Percentiles rank a stretch among this genome's conserved stretches.
phyloP scores from a whole-genome alignment of 495 filamentous ascomycete genomes.

The Aspergillus affinis region DNA sequence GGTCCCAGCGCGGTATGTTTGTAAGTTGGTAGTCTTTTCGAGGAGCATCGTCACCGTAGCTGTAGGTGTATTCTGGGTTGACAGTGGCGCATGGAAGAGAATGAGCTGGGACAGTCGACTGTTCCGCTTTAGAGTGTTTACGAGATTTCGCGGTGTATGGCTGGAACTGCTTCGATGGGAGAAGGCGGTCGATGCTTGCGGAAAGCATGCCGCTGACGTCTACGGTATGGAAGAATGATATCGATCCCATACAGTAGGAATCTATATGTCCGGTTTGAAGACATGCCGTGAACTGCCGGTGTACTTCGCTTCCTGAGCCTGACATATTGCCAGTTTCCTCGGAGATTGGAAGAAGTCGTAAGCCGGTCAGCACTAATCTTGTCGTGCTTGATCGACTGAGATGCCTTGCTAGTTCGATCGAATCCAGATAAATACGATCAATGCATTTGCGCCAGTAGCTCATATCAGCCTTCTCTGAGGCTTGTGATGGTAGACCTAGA shows the following conservation, averaged over 20 bases:
- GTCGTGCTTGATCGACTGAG: conserved; percentile 11
- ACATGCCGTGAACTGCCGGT: conserved; percentile 15
- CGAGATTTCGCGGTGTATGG: conserved; percentile 4
- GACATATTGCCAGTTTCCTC: not conserved
- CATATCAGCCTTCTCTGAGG: conserved; percentile 1
- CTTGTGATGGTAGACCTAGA: conserved; percentile 12
- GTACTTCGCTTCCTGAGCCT: not conserved
- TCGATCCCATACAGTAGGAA: conserved; percentile 18
- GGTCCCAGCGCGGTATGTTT: conserved; percentile 12
- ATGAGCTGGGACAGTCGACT: not conserved
- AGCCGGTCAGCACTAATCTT: conserved; percentile 12
- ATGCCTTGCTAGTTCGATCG: conserved; percentile 8
- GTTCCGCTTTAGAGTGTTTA: not conserved
- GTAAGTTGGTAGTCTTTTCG: conserved; percentile 7
- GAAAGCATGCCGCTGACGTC: not conserved
- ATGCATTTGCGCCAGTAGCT: conserved; percentile 20
- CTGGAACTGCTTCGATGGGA: conserved; percentile 13
- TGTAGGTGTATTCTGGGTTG: not conserved
- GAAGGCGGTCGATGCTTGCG: conserved; percentile 13
- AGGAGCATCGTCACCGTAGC: not conserved
- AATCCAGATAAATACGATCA: conserved; percentile 21
- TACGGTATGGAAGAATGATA: not conserved
- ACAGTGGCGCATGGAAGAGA: not conserved
- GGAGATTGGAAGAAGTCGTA: conserved; percentile 17
- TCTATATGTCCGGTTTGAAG: conserved; percentile 11